Evolutionary conservation across 768 basidiomycete species (phyloP), one percentile per base, ranked within the genome.

Genomic region (Xanthoconium stramineum): DNA sequence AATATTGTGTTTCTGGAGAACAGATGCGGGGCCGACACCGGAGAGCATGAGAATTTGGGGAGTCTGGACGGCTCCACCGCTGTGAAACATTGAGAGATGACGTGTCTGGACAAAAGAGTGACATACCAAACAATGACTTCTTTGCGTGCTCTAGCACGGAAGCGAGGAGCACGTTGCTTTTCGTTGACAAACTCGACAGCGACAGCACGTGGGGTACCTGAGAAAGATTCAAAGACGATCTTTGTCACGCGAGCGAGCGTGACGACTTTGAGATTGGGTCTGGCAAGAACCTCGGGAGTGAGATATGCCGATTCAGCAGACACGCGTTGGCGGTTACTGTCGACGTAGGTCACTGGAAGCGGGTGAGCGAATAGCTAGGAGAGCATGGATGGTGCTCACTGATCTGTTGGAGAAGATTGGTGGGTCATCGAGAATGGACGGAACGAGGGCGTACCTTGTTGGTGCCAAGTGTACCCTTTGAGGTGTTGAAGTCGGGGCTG

Each of bases 21-120:
- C 77, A 1, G 74, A 74, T 2, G 78, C 76, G 36, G 89, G 88
- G 3, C 91, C 92, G 46, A 94, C 73, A 12, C 92, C 92, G 17
- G 88, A 89, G 17, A 89, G 76, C 78, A 88, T 78, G 14, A 89
- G 76, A 49, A 89, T 79, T 74, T 88, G 71, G 5, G 86, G 86
- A 7, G 84, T 79, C 60, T 88, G 84, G 8, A 88, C 67, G 3
- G 85, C 78, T 0, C 85, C 85, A 32, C 79, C 84, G 13, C 85
- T 87, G 33, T 40, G 46, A 12, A 35, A 19, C 0, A 19, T 42
- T 61, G 40, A 51, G 19, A 13, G 10, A 43, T 14, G 15, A 14
- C 12, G 19, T 3, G 14, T 4, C 24, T 33, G 17, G 12, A 30
- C 3, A 13, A 12, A 14, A 0, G 11, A 51, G 40, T 6, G 45